Evolutionary conservation across 2,329 filamentous ascomycete species (phyloP).

Genomic region (Tolypocladium inflatum): DNA sequence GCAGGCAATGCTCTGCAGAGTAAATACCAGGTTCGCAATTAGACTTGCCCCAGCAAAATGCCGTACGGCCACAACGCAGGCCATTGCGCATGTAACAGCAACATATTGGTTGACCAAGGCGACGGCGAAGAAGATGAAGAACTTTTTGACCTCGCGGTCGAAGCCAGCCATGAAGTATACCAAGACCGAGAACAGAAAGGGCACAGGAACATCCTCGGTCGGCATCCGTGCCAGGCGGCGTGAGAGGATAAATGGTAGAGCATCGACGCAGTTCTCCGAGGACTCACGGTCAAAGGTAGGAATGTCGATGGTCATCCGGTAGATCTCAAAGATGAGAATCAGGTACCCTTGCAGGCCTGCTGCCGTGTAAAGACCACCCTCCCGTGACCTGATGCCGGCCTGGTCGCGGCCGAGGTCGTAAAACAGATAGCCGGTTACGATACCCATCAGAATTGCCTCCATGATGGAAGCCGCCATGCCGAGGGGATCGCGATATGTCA

Average conservation of each 20-base stretch:
- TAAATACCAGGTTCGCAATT: conserved; percentile 64
- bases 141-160: conserved; percentile 50
- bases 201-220: conserved; percentile 65
- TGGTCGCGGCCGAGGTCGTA: conserved; percentile 54
- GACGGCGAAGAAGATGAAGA: conserved; percentile 63
- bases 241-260: conserved; percentile 61
- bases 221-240: conserved; percentile 58
- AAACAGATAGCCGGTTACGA: conserved; percentile 68
- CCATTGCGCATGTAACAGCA: conserved; percentile 60
- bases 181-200: conserved; percentile 59
- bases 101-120: conserved; percentile 64
- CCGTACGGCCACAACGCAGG: conserved; percentile 55
- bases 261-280: conserved; percentile 61
- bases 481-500: conserved; percentile 68
- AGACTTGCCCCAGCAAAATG: conserved; percentile 63
- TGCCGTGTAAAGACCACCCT: conserved; percentile 65
- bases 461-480: conserved; percentile 62
- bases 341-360: conserved; percentile 67
- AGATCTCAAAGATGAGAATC: conserved; percentile 67
- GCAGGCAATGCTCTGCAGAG: conserved; percentile 63
- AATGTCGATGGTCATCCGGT: conserved; percentile 66
- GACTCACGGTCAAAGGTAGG: conserved; percentile 67
- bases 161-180: conserved; percentile 76
- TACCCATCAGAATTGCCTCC: conserved; percentile 60
- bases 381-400: conserved; percentile 61